phyloP scores from a whole-genome alignment of 2,329 filamentous ascomycete species.

The Aureobasidium subglaciale region DNA sequence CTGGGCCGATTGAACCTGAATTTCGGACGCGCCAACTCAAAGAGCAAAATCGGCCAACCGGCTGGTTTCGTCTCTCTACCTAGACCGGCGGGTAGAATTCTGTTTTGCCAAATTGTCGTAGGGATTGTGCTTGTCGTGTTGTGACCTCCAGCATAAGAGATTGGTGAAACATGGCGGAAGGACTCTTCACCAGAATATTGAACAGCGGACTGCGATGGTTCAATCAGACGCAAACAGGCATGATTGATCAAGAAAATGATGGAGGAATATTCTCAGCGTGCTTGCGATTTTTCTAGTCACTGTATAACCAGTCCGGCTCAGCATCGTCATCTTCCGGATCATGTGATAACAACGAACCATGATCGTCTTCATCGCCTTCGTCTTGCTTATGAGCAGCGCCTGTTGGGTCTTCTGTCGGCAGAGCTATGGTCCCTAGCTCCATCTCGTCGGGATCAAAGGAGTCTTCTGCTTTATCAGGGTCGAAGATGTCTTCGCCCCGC shows the following conservation, averaged over 20 bases:
- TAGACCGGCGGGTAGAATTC: background rate
- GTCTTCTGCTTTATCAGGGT: constrained; percentile 19
- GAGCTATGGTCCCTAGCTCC: background rate
- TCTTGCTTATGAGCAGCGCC: background rate
- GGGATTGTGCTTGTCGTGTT: background rate
- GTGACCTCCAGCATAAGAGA: no score
- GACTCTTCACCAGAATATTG: no score
- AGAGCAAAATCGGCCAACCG: constrained; percentile 2
- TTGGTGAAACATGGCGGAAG: no score
- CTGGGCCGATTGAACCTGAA: background rate
- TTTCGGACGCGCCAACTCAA: no score
- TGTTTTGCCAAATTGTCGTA: background rate
- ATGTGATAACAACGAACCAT: constrained; percentile 50
- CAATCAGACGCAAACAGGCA: no score
- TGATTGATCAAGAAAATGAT: background rate
- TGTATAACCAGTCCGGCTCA: constrained; percentile 54
- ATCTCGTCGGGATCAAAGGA: constrained; percentile 27
- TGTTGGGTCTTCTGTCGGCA: background rate
- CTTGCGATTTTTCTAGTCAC: background rate
- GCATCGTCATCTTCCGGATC: constrained; percentile 60
- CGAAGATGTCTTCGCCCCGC: constrained; percentile 15
- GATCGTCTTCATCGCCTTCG: constrained; percentile 29
- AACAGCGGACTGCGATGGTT: no score
- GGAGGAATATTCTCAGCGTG: background rate
- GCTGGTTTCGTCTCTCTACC: background rate